Percentiles rank a stretch among this genome's conserved stretches.
Conservation (phyloP, 495 filamentous ascomycete genomes). For the Tuber calosporum region DNA sequence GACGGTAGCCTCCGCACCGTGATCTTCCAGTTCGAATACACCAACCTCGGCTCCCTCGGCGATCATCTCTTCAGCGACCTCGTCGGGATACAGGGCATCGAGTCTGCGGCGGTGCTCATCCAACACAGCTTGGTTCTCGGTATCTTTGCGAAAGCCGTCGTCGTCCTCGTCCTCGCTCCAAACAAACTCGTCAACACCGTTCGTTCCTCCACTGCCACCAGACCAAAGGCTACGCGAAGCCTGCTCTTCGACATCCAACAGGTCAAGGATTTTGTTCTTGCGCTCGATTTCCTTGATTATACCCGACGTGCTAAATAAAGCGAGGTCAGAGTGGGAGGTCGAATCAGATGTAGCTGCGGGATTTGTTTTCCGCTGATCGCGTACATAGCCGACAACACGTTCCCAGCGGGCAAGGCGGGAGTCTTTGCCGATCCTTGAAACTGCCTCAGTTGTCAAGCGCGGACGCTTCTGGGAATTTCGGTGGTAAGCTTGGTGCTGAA, state of each 20-base stretch:
- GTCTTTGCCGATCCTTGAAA: constrained; percentile 38
- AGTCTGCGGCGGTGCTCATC: constrained; percentile 32
- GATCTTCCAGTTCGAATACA: constrained; percentile 33
- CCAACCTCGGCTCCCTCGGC: constrained; percentile 22
- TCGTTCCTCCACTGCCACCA: constrained; percentile 41
- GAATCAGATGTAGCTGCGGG: constrained; percentile 8
- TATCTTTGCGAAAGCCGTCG: constrained; percentile 27
- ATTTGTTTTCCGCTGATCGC: constrained; percentile 33
- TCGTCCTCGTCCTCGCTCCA: constrained; percentile 43
- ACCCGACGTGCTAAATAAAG: constrained; percentile 6
- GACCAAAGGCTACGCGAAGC: constrained; percentile 35
- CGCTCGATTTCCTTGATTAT: constrained; percentile 34
- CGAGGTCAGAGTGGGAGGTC: constrained; percentile 5
- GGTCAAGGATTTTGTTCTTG: constrained; percentile 33
- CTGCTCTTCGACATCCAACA: constrained; percentile 35
- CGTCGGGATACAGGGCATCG: constrained; percentile 26
- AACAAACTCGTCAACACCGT: constrained; percentile 42
- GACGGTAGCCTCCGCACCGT: constrained; percentile 16
- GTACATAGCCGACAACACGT: constrained; percentile 39
- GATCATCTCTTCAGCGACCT: constrained; percentile 4
- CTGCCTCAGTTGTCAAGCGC: constrained; percentile 34
- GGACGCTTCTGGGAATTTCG: constrained; percentile 27
- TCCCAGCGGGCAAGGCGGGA: constrained; percentile 41
- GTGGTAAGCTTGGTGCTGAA: constrained; percentile 12
- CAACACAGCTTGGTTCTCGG: constrained; percentile 23